Evolutionary conservation across 371 early-diverging fungal genomes (phyloP).

Genomic region (Mitosporidium daphniae): DNA sequence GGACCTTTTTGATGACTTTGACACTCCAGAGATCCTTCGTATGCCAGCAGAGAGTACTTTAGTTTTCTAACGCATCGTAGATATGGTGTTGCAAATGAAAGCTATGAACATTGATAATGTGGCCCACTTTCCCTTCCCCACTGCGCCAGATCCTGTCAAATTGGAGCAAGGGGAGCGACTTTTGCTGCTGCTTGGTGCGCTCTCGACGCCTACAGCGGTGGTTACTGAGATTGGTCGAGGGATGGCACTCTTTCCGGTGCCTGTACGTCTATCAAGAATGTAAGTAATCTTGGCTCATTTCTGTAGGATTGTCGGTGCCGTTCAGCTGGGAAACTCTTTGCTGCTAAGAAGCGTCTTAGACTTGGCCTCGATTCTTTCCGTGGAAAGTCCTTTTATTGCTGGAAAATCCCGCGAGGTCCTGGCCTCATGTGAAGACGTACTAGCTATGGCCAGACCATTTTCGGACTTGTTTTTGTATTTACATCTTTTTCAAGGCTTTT

Average conservation of each 20-base stretch:
- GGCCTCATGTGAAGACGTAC: too few relatives aligned
- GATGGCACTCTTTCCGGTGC: constrained; percentile 5
- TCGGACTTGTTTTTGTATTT: too few relatives aligned
- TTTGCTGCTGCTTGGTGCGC: constrained; percentile 5
- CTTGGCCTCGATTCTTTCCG: too few relatives aligned
- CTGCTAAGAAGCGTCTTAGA: too few relatives aligned
- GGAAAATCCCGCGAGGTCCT: too few relatives aligned
- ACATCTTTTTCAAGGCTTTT: too few relatives aligned
- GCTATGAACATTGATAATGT: constrained; percentile 67
- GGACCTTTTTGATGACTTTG: constrained; percentile 35
- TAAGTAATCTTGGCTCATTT: too few relatives aligned
- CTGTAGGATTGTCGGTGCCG: too few relatives aligned
- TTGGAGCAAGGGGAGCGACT: constrained; percentile 19
- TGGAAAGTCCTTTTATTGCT: too few relatives aligned
- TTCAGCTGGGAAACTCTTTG: too few relatives aligned
- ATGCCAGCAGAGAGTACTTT: constrained; percentile 64
- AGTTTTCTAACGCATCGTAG: too few relatives aligned
- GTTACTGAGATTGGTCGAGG: constrained; percentile 5
- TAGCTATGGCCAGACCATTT: too few relatives aligned
- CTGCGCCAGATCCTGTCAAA: constrained; percentile 22
- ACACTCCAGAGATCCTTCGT: constrained; percentile 58
- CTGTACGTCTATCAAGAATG: constrained; percentile 6
- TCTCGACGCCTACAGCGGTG: constrained; percentile 2
- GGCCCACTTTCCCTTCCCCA: constrained; percentile 73
- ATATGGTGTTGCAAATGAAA: constrained; percentile 78